These are phyloP conservation scores for Pisolithus microcarpus DNA, from an alignment of 768 basidiomycete genomes.

Conservation along the genomic window DNA sequence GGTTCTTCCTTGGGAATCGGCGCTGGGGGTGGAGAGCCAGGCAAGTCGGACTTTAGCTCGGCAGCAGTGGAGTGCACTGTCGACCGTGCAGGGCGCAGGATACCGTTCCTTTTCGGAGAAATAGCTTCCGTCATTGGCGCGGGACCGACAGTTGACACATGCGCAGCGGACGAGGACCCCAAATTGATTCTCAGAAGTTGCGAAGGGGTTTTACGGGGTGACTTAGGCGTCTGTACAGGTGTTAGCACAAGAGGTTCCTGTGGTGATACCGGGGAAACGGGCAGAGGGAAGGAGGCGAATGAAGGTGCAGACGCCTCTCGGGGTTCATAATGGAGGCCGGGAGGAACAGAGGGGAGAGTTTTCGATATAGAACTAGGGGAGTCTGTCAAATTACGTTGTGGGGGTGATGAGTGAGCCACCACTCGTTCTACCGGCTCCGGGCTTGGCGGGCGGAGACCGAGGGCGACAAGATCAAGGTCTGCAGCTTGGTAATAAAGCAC, in stretches of 20 bases:
- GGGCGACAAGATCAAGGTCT: slow-evolving; percentile 67
- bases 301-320: slow-evolving; percentile 12
- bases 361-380: slow-evolving; percentile 20
- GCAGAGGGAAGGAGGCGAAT: slow-evolving; percentile 10
- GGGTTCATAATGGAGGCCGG: slow-evolving; percentile 29
- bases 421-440: slow-evolving; percentile 15
- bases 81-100: slow-evolving; percentile 19
- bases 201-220: slow-evolving; percentile 19
- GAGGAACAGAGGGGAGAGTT: slow-evolving; percentile 27
- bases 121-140: slow-evolving; percentile 13
- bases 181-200: slow-evolving; percentile 13
- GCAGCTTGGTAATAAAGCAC: slow-evolving; percentile 95
- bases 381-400: slow-evolving; percentile 12
- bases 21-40: slow-evolving; percentile 8
- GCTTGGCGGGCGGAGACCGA: slow-evolving; percentile 51
- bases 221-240: slow-evolving; percentile 9
- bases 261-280: slow-evolving; percentile 17
- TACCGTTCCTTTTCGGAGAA: slow-evolving; percentile 15
- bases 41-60: slow-evolving; percentile 14
- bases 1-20: slow-evolving; percentile 16
- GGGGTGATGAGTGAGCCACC: slow-evolving; percentile 11
- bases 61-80: slow-evolving; percentile 8
- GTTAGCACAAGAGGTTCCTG: slow-evolving; percentile 6
- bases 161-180: slow-evolving; percentile 6
- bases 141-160: slow-evolving; percentile 8